These are phyloP conservation scores for Geranium rotundifolium DNA, from an alignment of 345 rosid genomes.

Conservation along the genomic window DNA sequence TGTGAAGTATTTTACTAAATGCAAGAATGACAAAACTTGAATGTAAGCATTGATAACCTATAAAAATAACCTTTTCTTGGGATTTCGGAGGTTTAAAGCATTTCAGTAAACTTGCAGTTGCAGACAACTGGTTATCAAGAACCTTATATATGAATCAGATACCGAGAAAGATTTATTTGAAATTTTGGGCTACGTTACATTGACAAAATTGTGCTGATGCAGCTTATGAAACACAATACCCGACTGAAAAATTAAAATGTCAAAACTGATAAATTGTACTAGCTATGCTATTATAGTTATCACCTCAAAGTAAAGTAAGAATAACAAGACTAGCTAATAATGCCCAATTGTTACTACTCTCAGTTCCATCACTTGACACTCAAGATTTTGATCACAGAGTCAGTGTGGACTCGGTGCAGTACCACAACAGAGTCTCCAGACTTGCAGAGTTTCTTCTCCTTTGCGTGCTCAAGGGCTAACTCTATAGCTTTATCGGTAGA, in stretches of 20 bases:
- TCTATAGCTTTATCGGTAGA: conserved; percentile 86
- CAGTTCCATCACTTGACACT: conserved; percentile 39
- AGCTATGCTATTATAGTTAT: not conserved
- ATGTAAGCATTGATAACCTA: not conserved
- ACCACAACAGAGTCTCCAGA: conserved; percentile 81
- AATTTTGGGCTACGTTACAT: not conserved
- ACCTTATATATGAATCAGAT: too few species aligned
- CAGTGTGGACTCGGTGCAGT: conserved; percentile 75
- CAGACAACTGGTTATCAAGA: too few species aligned
- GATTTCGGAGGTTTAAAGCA: too few species aligned
- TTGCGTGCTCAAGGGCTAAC: conserved; percentile 60
- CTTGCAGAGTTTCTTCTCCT: conserved; percentile 57
- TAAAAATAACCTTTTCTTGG: too few species aligned
- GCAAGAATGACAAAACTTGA: not conserved
- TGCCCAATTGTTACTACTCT: not conserved
- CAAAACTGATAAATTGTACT: conserved; percentile 1
- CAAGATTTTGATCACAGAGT: conserved; percentile 92
- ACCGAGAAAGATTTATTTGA: too few species aligned
- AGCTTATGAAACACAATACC: not conserved
- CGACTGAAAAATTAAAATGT: not conserved
- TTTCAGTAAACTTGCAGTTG: too few species aligned
- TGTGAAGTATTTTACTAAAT: not conserved
- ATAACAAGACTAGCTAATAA: too few species aligned
- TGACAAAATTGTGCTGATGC: not conserved
- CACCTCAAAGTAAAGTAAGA: not conserved